Percentiles rank a stretch among this genome's conserved stretches.
Conservation (phyloP, 108 stramenopile species). For the Cyclotella choctawhatcheeana region DNA sequence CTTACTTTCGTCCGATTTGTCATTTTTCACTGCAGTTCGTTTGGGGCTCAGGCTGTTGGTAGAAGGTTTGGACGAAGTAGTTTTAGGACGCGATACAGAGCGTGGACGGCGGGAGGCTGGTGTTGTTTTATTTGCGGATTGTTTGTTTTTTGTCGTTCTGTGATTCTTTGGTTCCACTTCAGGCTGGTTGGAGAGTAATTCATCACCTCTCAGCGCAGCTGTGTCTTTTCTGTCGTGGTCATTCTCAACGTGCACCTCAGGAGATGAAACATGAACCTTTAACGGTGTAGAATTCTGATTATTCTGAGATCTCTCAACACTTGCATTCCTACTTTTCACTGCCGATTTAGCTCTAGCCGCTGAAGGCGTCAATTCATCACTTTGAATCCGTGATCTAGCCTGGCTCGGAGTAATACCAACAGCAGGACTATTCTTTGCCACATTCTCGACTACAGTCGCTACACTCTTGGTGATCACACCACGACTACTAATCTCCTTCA, state of each 20-base stretch:
- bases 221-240: no score
- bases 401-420: no score
- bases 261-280: no score
- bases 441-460: neutral
- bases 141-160: neutral
- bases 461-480: neutral
- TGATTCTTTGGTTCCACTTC: neutral
- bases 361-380: slow-evolving; percentile 15
- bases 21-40: neutral
- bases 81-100: slow-evolving; percentile 17
- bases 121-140: neutral
- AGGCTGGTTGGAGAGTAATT: neutral
- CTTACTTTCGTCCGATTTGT: slow-evolving; percentile 15
- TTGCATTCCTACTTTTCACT: neutral
- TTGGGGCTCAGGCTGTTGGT: slow-evolving; percentile 4
- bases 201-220: no score
- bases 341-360: slow-evolving; percentile 14
- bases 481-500: slow-evolving; percentile 6
- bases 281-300: no score
- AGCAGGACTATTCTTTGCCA: neutral
- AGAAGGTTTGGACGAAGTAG: neutral
- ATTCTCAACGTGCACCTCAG: no score
- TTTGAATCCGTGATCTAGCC: no score
- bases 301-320: neutral
- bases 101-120: neutral